These are phyloP conservation scores for Phoma sp. DNA, from an alignment of 2,329 filamentous ascomycete species.

Conservation along the genomic window DNA sequence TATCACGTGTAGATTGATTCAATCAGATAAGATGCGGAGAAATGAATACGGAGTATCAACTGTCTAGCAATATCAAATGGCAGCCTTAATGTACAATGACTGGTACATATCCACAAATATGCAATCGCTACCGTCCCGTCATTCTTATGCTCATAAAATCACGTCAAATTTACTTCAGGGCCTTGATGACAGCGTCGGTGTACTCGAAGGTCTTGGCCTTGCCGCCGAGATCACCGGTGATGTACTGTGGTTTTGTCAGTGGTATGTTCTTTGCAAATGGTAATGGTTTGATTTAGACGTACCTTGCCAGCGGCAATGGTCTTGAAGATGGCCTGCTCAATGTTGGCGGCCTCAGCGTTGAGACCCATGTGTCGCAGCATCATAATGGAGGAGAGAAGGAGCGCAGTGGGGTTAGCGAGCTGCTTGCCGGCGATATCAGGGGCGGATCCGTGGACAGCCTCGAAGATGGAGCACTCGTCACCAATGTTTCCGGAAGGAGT, in stretches of 20 bases:
- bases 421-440: constrained; percentile 96
- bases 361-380: constrained; percentile 99
- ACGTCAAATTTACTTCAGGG: constrained; percentile 53
- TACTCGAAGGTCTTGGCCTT: constrained; percentile 97
- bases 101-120: constrained; percentile 50
- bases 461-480: constrained; percentile 99
- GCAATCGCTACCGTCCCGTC: constrained; percentile 41
- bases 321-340: constrained; percentile 94
- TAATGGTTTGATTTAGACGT: constrained; percentile 31
- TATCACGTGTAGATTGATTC: constrained; percentile 19
- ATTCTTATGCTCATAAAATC: constrained; percentile 36
- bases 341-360: constrained; percentile 80
- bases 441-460: constrained; percentile 97
- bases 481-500: constrained; percentile 98
- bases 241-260: constrained; percentile 57
- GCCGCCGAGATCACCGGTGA: constrained; percentile 95
- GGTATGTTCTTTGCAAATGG: background rate
- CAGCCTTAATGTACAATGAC: constrained; percentile 47
- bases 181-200: constrained; percentile 85
- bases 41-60: constrained; percentile 19
- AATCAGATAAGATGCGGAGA: constrained; percentile 28
- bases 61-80: constrained; percentile 35
- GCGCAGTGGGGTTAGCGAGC: constrained; percentile 95
- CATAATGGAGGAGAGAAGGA: constrained; percentile 97
- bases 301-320: constrained; percentile 95